These are phyloP conservation scores for Naganishia friedmannii DNA, from an alignment of 768 basidiomycete genomes.

Conservation along the genomic window DNA sequence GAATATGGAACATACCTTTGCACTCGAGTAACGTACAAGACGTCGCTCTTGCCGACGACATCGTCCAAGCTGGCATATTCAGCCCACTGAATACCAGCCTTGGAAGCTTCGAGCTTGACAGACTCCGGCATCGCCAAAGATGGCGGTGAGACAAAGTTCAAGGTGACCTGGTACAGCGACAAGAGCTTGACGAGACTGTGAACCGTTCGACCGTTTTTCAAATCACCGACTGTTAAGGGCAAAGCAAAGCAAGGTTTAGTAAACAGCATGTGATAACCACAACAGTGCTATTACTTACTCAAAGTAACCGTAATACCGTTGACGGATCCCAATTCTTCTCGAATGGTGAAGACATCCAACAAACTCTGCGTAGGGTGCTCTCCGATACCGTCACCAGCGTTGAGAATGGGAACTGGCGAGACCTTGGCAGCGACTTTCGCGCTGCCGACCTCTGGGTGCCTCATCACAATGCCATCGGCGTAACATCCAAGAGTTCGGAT, in stretches of 20 bases:
- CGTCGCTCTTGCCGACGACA: constrained; percentile 86
- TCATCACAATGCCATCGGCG: constrained; percentile 86
- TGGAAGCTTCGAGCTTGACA: constrained; percentile 77
- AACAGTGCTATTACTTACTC: constrained; percentile 13
- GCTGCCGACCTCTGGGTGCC: constrained; percentile 90
- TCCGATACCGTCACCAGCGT: constrained; percentile 93
- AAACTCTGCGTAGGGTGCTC: constrained; percentile 79
- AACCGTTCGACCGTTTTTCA: constrained; percentile 96
- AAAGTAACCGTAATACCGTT: constrained; percentile 81
- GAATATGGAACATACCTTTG: constrained; percentile 61
- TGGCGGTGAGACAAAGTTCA: constrained; percentile 91
- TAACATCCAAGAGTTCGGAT: constrained; percentile 92
- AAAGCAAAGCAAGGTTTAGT: not conserved
- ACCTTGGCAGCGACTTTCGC: constrained; percentile 94
- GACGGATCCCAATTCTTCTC: constrained; percentile 94
- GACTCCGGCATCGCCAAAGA: constrained; percentile 82
- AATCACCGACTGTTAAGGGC: constrained; percentile 66
- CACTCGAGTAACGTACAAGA: constrained; percentile 91
- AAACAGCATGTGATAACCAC: not conserved
- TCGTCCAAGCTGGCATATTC: constrained; percentile 87
- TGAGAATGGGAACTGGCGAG: constrained; percentile 91
- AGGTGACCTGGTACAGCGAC: constrained; percentile 78
- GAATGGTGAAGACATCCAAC: constrained; percentile 73
- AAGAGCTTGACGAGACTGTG: constrained; percentile 91
- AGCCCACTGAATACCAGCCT: constrained; percentile 72